phyloP scores from a whole-genome alignment of 1,139 yeast genomes.

The Pneumocystis sp. region DNA sequence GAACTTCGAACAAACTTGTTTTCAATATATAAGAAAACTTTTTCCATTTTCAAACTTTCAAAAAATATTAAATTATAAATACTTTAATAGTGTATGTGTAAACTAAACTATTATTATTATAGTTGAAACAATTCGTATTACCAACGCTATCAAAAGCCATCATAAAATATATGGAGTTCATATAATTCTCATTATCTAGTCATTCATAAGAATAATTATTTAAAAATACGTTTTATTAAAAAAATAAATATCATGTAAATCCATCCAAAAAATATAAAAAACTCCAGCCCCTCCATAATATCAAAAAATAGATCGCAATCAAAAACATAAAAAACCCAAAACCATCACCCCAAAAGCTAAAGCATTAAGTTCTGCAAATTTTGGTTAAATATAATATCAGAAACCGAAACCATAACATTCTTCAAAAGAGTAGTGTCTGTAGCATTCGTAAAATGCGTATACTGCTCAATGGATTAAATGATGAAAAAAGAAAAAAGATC shows the following conservation, averaged over 20 bases:
- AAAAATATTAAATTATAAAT: too few species aligned
- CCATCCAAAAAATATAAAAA: background rate
- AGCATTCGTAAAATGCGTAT: constrained; percentile 7
- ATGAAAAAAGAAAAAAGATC: background rate
- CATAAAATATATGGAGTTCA: background rate
- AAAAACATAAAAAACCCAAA: background rate
- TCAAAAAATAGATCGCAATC: background rate
- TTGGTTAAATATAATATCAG: constrained; percentile 8
- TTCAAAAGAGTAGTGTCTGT: constrained; percentile 1
- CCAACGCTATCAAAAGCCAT: background rate
- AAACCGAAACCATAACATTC: constrained; percentile 4
- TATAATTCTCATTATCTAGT: background rate
- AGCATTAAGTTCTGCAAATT: constrained; percentile 3
- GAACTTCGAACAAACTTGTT: too few species aligned
- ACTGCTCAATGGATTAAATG: background rate
- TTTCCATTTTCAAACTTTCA: background rate
- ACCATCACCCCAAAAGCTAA: constrained; percentile 15
- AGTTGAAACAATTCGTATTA: background rate
- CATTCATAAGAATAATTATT: background rate
- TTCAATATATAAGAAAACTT: too few species aligned
- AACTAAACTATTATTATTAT: background rate
- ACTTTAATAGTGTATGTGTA: too few species aligned
- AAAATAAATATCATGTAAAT: background rate
- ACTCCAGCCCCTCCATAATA: background rate
- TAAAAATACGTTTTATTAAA: background rate